These are phyloP conservation scores for Blastocystis sp. DNA, from an alignment of 352 stramenopile genomes.

Conservation along the genomic window DNA sequence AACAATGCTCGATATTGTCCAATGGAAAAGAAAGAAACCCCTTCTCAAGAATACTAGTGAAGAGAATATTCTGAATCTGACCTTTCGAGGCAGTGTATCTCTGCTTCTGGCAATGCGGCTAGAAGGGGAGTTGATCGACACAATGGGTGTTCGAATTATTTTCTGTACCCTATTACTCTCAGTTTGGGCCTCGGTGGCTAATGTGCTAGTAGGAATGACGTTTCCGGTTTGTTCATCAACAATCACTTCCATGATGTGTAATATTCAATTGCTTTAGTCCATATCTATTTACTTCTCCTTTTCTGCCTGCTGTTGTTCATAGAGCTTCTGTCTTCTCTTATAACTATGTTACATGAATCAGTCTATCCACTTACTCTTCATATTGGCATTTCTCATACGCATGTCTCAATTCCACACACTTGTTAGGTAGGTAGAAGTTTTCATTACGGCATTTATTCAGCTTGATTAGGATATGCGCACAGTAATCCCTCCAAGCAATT, in stretches of 20 bases:
- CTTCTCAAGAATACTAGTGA: background rate
- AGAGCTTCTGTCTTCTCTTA: constrained; percentile 40
- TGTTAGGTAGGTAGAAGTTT: constrained; percentile 84
- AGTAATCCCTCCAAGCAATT: constrained; percentile 87
- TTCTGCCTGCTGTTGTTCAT: background rate
- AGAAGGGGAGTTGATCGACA: constrained; percentile 32
- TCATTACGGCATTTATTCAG: constrained; percentile 88
- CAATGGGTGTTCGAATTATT: constrained; percentile 11
- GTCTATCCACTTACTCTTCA: constrained; percentile 71
- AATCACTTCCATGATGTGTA: background rate
- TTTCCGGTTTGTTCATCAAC: background rate
- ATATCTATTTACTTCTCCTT: background rate
- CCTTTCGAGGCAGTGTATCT: constrained; percentile 19
- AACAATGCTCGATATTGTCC: background rate
- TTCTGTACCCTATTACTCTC: background rate
- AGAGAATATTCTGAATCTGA: background rate
- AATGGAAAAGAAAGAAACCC: background rate
- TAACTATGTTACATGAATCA: background rate
- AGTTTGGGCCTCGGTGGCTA: background rate
- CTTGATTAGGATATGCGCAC: constrained; percentile 84
- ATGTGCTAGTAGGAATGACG: too few species aligned
- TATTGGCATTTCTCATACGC: constrained; percentile 97
- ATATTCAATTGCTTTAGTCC: background rate
- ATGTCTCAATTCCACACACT: constrained; percentile 90
- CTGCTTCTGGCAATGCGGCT: constrained; percentile 1